Conservation (phyloP, 2,329 filamentous ascomycete species). For the Neofusicoccum umdonicola region DNA sequence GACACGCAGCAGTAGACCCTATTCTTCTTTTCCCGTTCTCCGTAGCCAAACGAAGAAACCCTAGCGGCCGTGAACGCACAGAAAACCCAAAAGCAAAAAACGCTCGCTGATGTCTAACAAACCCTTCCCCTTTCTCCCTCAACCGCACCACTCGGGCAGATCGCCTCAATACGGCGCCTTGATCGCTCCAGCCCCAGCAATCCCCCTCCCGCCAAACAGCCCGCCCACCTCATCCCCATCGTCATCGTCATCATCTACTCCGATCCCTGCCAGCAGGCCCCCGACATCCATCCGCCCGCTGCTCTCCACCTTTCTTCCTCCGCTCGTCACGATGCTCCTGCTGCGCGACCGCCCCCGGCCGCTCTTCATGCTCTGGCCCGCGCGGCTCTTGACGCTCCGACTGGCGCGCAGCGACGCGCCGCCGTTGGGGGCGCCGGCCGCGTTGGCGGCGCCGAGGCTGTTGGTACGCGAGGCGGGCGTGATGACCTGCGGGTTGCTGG, state of each 20-base stretch:
- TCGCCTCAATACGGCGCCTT: constrained; percentile 29
- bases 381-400: constrained; percentile 11
- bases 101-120: too few species aligned
- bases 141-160: background rate
- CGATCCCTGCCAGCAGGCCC: constrained; percentile 35
- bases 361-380: constrained; percentile 26
- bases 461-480: background rate
- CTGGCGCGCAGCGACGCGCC: background rate
- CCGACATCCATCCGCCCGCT: constrained; percentile 30
- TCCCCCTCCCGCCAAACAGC: constrained; percentile 19
- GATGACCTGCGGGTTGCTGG: background rate
- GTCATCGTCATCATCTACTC: constrained; percentile 23
- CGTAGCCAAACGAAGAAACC: too few species aligned
- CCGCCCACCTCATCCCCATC: constrained; percentile 20
- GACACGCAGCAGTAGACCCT: too few species aligned
- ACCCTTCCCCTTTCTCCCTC: too few species aligned
- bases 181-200: constrained; percentile 19
- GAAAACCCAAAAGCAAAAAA: too few species aligned
- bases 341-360: constrained; percentile 24
- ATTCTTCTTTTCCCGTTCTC: too few species aligned
- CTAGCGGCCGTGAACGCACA: too few species aligned
- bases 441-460: background rate
- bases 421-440: background rate
- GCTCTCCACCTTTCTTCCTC: background rate
- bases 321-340: constrained; percentile 15